A percentile compares a stretch with the other conserved stretches of the same genome.
Evolutionary conservation across 2,329 filamentous ascomycete species (phyloP).

Genomic region (Claviceps sp.): DNA sequence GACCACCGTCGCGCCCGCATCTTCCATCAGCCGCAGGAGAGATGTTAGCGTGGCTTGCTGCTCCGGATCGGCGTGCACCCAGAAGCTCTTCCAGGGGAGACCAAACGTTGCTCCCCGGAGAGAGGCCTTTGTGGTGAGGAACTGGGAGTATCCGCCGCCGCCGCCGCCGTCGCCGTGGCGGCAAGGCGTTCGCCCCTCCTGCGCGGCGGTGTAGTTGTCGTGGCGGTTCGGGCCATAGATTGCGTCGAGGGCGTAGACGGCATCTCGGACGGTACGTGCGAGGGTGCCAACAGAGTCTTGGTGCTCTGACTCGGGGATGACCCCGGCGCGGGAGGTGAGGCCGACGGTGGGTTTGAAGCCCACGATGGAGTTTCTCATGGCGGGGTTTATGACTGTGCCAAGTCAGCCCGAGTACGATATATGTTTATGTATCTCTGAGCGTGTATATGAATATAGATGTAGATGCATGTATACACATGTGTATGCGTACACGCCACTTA

Average conservation of each 20-base stretch:
- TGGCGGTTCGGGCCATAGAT: conserved; percentile 51
- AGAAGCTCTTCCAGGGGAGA: conserved; percentile 59
- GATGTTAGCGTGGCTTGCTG: conserved; percentile 39
- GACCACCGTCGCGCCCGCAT: conserved; percentile 52
- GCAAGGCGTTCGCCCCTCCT: conserved; percentile 38
- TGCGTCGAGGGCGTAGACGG: conserved; percentile 49
- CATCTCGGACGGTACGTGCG: conserved; percentile 55
- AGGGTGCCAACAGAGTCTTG: conserved; percentile 59
- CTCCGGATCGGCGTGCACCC: conserved; percentile 43
- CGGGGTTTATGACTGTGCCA: conserved; percentile 51
- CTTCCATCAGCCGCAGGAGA: conserved; percentile 36
- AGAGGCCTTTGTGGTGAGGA: conserved; percentile 36
- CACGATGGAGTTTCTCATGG: conserved; percentile 53
- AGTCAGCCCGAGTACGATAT: not conserved
- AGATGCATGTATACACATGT: no score
- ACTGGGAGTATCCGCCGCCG: conserved; percentile 40
- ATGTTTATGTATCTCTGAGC: no score
- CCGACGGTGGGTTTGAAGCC: conserved; percentile 68
- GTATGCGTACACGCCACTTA: conserved; percentile 13
- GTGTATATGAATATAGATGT: no score
- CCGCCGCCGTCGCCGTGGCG: conserved; percentile 16
- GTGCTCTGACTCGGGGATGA: conserved; percentile 53
- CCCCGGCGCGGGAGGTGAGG: conserved; percentile 48
- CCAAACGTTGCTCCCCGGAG: conserved; percentile 53
- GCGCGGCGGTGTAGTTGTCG: conserved; percentile 53